A percentile compares a stretch with the other conserved stretches of the same genome.
Conservation (phyloP, 345 rosid genomes). For the Salix exigua region DNA sequence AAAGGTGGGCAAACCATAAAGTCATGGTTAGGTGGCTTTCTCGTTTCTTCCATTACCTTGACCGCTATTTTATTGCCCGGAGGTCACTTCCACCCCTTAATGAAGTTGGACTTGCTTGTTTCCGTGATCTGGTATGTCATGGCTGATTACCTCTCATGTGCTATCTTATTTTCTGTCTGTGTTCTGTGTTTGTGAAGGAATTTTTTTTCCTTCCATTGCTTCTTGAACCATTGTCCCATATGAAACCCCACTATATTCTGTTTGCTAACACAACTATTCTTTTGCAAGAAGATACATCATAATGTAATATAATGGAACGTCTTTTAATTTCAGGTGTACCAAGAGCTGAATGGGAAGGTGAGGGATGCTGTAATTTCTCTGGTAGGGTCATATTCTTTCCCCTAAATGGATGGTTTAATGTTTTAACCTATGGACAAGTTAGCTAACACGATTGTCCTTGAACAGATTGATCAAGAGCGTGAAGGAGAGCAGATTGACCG, state of each 20-base stretch:
- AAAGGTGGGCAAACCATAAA: constrained; percentile 49
- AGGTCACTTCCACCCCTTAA: constrained; percentile 35
- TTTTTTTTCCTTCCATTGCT: background rate
- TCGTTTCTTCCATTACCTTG: constrained; percentile 49
- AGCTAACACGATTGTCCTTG: background rate
- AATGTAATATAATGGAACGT: too few relatives aligned
- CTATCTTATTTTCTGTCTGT: background rate
- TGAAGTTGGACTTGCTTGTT: constrained; percentile 40
- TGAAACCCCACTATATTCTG: background rate
- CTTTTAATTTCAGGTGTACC: constrained; percentile 30
- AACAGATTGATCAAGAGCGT: constrained; percentile 43
- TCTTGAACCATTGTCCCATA: background rate
- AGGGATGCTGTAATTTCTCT: constrained; percentile 36
- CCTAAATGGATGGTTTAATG: background rate
- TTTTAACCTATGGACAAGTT: background rate
- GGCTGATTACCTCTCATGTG: background rate
- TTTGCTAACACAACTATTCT: background rate
- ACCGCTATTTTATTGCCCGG: constrained; percentile 42
- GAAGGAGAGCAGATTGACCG: constrained; percentile 45
- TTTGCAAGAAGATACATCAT: background rate
- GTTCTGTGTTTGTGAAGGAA: background rate
- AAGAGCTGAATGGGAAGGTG: constrained; percentile 22
- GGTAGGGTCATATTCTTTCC: constrained; percentile 13
- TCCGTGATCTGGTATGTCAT: constrained; percentile 32
- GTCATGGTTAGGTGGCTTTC: constrained; percentile 55